These are phyloP conservation scores for Cystobasidium tubakii DNA, from an alignment of 768 basidiomycete species.

Conservation along the genomic window DNA sequence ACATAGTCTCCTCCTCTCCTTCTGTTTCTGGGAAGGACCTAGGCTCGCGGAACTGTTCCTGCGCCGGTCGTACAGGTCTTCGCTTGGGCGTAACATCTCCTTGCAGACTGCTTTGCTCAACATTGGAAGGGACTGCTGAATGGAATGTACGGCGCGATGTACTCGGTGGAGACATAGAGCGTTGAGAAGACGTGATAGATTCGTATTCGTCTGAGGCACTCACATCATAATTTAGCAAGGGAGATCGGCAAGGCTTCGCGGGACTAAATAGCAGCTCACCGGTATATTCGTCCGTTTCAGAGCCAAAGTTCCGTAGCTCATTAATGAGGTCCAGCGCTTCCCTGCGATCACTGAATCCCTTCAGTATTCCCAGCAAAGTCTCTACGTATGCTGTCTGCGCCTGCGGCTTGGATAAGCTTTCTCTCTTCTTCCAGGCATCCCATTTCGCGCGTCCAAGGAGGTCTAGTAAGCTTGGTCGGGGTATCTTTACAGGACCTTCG, in stretches of 20 bases:
- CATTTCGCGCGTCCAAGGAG: constrained; percentile 30
- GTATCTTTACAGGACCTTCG: constrained; percentile 29
- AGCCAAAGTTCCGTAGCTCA: constrained; percentile 10
- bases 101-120: constrained; percentile 1
- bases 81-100: constrained; percentile 16
- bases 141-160: constrained; percentile 26
- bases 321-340: constrained; percentile 17
- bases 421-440: constrained; percentile 34
- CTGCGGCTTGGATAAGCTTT: constrained; percentile 9
- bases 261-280: too few relatives aligned
- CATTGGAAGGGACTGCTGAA: constrained; percentile 22
- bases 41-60: background rate
- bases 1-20: background rate
- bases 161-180: constrained; percentile 24
- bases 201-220: background rate
- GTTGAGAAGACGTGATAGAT: constrained; percentile 19
- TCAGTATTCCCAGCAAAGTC: constrained; percentile 16
- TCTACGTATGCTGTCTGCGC: constrained; percentile 30
- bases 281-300: constrained; percentile 1
- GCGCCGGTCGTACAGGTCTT: background rate
- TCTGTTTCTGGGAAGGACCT: background rate
- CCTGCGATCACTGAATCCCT: constrained; percentile 22
- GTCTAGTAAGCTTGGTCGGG: constrained; percentile 23
- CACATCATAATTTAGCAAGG: background rate
- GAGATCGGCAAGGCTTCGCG: too few relatives aligned